Percentiles rank a stretch among this genome's conserved stretches.
These are phyloP conservation scores for Cicer yamashitae DNA, from an alignment of 306 rosid genomes.

Conservation along the genomic window DNA sequence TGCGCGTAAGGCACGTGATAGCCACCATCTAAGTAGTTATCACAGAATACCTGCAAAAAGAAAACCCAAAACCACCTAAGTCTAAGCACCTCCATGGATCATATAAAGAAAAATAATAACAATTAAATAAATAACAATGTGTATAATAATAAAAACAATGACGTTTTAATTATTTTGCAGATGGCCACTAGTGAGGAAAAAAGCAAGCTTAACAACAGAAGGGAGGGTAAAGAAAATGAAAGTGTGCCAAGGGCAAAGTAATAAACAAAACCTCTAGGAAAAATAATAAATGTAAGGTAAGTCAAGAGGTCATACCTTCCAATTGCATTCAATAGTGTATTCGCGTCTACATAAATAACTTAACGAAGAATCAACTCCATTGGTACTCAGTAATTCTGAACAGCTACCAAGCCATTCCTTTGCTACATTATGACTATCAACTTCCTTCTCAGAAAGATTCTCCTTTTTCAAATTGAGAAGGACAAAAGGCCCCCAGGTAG, in stretches of 20 bases:
- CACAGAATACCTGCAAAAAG: constrained; percentile 80
- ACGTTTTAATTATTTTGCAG: constrained; percentile 20
- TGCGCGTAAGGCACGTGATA: constrained; percentile 95
- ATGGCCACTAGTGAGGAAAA: background rate
- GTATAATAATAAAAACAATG: background rate
- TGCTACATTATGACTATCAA: constrained; percentile 51
- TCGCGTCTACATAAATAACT: constrained; percentile 76
- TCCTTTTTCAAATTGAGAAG: constrained; percentile 72
- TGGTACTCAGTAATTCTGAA: constrained; percentile 62
- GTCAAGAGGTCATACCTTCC: constrained; percentile 70
- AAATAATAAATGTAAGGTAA: constrained; percentile 27
- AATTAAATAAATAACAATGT: background rate
- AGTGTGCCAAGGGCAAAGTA: constrained; percentile 21
- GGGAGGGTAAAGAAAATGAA: constrained; percentile 33
- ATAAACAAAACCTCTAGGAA: constrained; percentile 28
- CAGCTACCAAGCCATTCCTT: constrained; percentile 88
- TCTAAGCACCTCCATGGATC: constrained; percentile 30
- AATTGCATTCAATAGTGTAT: constrained; percentile 85
- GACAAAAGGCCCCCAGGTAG: constrained; percentile 87
- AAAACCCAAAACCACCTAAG: constrained; percentile 13
- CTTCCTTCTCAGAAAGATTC: constrained; percentile 41
- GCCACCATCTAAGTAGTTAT: constrained; percentile 97
- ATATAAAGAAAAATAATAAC: background rate
- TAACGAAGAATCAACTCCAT: constrained; percentile 72
- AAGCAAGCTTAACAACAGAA: constrained; percentile 1